A percentile compares a stretch with the other conserved stretches of the same genome.
phyloP scores from a whole-genome alignment of 208 protist species.

The Wallacemonas collosoma region DNA sequence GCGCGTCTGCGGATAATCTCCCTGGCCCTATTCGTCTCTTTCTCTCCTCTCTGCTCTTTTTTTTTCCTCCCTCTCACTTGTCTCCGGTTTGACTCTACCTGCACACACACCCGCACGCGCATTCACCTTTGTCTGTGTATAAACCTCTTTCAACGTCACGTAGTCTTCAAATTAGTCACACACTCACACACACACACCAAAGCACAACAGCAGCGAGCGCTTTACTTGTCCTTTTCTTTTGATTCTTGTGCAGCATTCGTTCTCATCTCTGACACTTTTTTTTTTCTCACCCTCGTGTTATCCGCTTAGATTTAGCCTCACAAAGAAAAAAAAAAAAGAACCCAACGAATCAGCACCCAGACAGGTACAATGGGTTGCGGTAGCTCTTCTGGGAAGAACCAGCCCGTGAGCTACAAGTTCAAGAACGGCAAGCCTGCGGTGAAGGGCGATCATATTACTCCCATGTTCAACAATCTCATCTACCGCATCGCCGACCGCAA shows the following conservation, averaged over 20 bases:
- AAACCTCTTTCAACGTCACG: neutral
- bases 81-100: neutral
- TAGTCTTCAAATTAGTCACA: neutral
- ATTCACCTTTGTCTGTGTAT: too few species aligned
- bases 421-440: constrained; percentile 71
- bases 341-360: neutral
- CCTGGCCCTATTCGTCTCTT: neutral
- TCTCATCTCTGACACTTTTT: neutral
- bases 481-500: constrained; percentile 69
- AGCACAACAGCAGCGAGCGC: neutral
- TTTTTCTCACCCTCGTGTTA: neutral
- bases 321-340: neutral
- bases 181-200: neutral
- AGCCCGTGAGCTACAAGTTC: constrained; percentile 26
- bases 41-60: neutral
- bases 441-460: constrained; percentile 38
- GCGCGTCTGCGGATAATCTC: too few species aligned
- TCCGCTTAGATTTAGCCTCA: neutral
- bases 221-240: too few species aligned
- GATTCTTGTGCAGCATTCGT: neutral
- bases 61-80: neutral
- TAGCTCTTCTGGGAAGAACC: constrained; percentile 9
- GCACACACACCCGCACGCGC: too few species aligned
- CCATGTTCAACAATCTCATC: constrained; percentile 79
- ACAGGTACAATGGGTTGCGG: constrained; percentile 40